Percentiles rank a stretch among this genome's conserved stretches.
These are phyloP conservation scores for Coniochaeta sp. DNA, from an alignment of 2,329 filamentous ascomycete species.

Conservation along the genomic window DNA sequence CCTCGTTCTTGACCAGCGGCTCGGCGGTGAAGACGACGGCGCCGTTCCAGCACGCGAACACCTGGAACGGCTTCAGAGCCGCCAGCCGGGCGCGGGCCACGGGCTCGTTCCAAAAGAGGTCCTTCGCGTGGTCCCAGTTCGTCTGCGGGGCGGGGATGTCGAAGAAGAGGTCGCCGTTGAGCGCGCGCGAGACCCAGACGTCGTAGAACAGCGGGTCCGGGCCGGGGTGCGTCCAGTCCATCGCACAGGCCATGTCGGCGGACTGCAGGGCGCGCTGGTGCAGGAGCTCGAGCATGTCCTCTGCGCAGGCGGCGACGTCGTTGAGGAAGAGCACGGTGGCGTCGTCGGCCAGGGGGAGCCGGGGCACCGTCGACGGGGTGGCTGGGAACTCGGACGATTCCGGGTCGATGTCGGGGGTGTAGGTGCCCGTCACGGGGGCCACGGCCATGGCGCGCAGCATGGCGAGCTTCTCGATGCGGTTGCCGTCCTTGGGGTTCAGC, in stretches of 20 bases:
- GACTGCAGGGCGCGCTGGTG: constrained; percentile 31
- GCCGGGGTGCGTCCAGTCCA: constrained; percentile 42
- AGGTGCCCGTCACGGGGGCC: constrained; percentile 24
- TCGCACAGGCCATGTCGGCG: constrained; percentile 42
- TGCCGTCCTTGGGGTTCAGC: constrained; percentile 26
- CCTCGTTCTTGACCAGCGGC: not conserved
- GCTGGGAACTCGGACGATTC: not conserved
- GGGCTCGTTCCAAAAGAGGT: constrained; percentile 41
- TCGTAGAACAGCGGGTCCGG: constrained; percentile 43
- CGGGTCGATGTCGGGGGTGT: constrained; percentile 7
- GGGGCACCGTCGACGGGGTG: constrained; percentile 4
- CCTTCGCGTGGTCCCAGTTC: constrained; percentile 34
- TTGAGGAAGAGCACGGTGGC: constrained; percentile 40
- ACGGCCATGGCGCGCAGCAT: constrained; percentile 42
- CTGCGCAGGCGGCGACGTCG: constrained; percentile 37
- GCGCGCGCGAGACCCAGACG: constrained; percentile 40
- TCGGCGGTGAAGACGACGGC: constrained; percentile 15
- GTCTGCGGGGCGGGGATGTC: constrained; percentile 33
- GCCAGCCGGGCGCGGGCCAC: constrained; percentile 22
- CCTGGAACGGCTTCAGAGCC: constrained; percentile 37
- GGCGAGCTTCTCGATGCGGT: constrained; percentile 38
- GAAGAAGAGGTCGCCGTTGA: constrained; percentile 44
- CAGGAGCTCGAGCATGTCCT: constrained; percentile 45
- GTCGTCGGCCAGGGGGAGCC: constrained; percentile 16
- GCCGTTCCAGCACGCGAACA: constrained; percentile 51